Evolutionary conservation across 495 filamentous ascomycete species (phyloP), one percentile per base, ranked within the genome.

Genomic region (Xylaria grammica): DNA sequence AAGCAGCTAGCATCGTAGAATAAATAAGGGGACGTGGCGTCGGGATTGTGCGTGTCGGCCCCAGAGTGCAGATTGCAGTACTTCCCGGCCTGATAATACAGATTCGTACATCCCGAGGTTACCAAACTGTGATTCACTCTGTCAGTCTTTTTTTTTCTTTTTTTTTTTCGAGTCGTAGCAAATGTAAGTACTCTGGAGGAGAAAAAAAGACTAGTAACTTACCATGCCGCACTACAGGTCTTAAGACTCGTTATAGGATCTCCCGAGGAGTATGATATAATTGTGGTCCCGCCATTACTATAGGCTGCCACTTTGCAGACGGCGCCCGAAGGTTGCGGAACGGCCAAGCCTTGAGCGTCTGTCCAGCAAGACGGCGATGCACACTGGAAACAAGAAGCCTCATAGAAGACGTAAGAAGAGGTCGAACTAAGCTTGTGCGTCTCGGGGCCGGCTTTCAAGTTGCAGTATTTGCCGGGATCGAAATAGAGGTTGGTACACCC

Each of bases 1-100:
- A 52, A 52, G 27, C 49, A 52, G 49, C 49, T 52, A 6, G 49
- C 49, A 9, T 52, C 49, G 27, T 52, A 52, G 27, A 52, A 52
- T 1, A 52, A 1, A 32, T 19, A 52, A n/a, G 49, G 49, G 27
- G 49, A n/a, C 27, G 49, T 9, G 15, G 49, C 3, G 3, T 52
- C 17, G 0, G 49, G 49, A 4, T 52, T 52, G 15, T 52, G 49
- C 11, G 26, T 32, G 0, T 52, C 49, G 17, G 29, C 49, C 6
- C 49, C 49, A 15, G 49, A 52, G 27, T 52, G 49, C 8, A 52
- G 27, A 32, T 52, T 52, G 17, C 49, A 52, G 17, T 52, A 20
- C 10, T 29, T 52, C 24, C 27, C 49, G 8, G 49, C 49, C 27
- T 52, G 5, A 10, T 19, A 52, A 52, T 52, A 52, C 49, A 32